Conservation (phyloP, 352 stramenopile species). For the Phytopythium mirpurense region DNA sequence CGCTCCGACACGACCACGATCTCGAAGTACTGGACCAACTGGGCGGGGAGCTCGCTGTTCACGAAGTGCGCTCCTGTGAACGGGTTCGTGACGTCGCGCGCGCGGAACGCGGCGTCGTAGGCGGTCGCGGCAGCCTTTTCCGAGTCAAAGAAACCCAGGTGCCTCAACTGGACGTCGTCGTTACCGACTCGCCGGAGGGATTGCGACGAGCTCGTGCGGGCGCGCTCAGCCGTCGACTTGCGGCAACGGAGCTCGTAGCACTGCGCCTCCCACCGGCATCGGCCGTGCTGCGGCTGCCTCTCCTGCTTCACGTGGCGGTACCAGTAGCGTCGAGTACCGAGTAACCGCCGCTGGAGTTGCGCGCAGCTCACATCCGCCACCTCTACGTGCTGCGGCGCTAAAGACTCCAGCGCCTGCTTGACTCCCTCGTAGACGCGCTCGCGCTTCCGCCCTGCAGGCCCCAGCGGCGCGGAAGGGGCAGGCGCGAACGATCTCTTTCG, state of each 20-base stretch:
- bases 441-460: conserved; percentile 20
- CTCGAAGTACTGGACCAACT: conserved; percentile 36
- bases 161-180: conserved; percentile 42
- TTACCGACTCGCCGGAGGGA: conserved; percentile 22
- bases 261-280: conserved; percentile 54
- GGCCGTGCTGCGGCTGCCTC: conserved; percentile 27
- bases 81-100: conserved; percentile 34
- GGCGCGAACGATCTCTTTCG: conserved; percentile 2
- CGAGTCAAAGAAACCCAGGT: conserved; percentile 53
- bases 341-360: conserved; percentile 49
- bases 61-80: conserved; percentile 19
- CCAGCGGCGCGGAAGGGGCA: neutral
- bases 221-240: conserved; percentile 25
- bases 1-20: conserved; percentile 41
- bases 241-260: conserved; percentile 48
- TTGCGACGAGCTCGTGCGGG: conserved; percentile 28
- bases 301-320: conserved; percentile 63
- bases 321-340: conserved; percentile 67
- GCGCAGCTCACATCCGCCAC: conserved; percentile 47
- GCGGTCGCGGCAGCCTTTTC: conserved; percentile 40
- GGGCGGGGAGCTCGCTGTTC: conserved; percentile 24
- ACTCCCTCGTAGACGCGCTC: conserved; percentile 13
- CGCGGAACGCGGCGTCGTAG: conserved; percentile 28
- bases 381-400: conserved; percentile 15
- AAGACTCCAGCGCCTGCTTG: conserved; percentile 8